Percentiles rank a stretch among this genome's conserved stretches.
Conservation (phyloP, 2,329 filamentous ascomycete species). For the Penicillium sp. region DNA sequence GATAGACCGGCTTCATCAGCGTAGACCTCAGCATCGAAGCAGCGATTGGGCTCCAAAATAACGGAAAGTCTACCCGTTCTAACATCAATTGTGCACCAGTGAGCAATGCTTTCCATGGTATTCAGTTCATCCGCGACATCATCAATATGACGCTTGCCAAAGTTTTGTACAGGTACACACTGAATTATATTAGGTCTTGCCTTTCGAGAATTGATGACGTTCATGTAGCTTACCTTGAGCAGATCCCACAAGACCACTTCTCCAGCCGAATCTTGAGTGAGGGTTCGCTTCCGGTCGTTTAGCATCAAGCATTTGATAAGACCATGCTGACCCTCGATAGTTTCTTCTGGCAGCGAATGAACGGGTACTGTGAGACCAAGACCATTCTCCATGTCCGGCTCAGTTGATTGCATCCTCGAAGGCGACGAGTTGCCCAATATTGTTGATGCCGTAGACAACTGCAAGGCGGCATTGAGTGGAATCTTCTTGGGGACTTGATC, state of each 20-base stretch:
- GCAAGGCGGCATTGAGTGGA: constrained; percentile 71
- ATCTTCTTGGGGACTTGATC: constrained; percentile 56
- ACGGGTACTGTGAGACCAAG: constrained; percentile 59
- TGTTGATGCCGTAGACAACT: constrained; percentile 77
- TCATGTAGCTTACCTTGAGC: constrained; percentile 62
- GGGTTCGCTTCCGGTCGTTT: constrained; percentile 82
- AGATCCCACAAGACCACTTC: constrained; percentile 96
- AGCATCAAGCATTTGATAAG: constrained; percentile 89
- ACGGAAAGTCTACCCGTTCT: constrained; percentile 89
- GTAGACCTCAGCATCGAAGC: constrained; percentile 96
- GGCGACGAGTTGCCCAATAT: constrained; percentile 61
- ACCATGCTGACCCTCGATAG: constrained; percentile 92
- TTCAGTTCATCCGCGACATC: constrained; percentile 87
- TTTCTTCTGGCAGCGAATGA: constrained; percentile 68
- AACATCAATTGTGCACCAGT: constrained; percentile 95
- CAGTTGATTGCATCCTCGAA: constrained; percentile 50
- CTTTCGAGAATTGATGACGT: not conserved
- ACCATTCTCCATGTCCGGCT: constrained; percentile 52
- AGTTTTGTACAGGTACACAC: constrained; percentile 86
- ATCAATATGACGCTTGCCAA: constrained; percentile 89
- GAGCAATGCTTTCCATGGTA: constrained; percentile 81
- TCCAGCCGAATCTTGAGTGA: constrained; percentile 91
- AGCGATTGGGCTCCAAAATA: constrained; percentile 88
- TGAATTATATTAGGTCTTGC: constrained; percentile 33
- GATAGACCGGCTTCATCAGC: constrained; percentile 77